phyloP scores from a whole-genome alignment of 805 yeast genomes.

The Candida awuae region DNA sequence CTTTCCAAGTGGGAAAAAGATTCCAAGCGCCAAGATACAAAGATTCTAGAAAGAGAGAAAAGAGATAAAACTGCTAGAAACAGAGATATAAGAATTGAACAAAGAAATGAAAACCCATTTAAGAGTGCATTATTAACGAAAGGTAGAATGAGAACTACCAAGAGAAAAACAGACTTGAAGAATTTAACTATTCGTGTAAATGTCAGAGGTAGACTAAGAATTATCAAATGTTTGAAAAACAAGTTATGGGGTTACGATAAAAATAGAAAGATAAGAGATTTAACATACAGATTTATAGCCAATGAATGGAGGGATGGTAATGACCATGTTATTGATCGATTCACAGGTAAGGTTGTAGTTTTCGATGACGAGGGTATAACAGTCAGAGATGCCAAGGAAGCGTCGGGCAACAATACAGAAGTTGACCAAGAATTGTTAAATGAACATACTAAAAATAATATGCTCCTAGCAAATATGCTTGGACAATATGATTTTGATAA shows the following conservation, averaged over 20 bases:
- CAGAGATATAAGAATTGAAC: constrained; percentile 36
- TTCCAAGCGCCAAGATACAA: constrained; percentile 32
- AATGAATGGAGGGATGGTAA: constrained; percentile 76
- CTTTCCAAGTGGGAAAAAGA: constrained; percentile 41
- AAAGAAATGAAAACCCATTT: constrained; percentile 35
- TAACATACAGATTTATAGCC: constrained; percentile 53
- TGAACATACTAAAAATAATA: constrained; percentile 38
- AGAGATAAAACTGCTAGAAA: constrained; percentile 29
- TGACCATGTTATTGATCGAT: constrained; percentile 67
- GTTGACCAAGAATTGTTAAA: constrained; percentile 28
- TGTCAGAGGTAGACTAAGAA: constrained; percentile 48
- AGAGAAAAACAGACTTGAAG: constrained; percentile 41
- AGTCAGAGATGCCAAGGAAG: constrained; percentile 8
- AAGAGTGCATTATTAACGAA: constrained; percentile 15
- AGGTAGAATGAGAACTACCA: constrained; percentile 56
- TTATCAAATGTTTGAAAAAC: constrained; percentile 55
- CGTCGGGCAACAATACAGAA: constrained; percentile 1
- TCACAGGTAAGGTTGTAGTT: constrained; percentile 21
- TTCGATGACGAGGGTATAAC: constrained; percentile 20
- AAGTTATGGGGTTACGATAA: constrained; percentile 91
- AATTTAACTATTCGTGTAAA: constrained; percentile 58
- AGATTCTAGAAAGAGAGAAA: constrained; percentile 22
- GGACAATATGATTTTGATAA: constrained; percentile 44
- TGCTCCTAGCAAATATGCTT: constrained; percentile 42
- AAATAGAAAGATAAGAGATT: constrained; percentile 49